Conservation (phyloP, 2,329 filamentous ascomycete genomes). For the Xylariaceae sp. region DNA sequence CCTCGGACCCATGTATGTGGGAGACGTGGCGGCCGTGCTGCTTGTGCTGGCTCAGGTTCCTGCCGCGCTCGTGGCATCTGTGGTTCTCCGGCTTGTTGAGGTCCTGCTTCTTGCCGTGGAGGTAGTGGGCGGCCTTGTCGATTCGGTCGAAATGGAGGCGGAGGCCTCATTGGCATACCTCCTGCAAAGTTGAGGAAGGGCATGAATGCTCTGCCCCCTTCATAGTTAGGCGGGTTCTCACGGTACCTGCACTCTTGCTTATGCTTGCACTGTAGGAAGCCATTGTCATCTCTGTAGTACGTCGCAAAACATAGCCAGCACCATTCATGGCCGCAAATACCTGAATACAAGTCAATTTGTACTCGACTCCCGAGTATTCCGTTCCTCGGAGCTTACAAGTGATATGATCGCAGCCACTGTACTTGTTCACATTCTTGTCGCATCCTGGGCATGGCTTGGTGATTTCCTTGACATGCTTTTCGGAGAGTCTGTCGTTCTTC, state of each 20-base stretch:
- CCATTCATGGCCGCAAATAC: conserved; percentile 34
- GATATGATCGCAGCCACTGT: conserved; percentile 35
- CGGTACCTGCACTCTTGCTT: conserved; percentile 22
- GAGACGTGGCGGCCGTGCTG: too few species aligned
- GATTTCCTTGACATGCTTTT: conserved; percentile 27
- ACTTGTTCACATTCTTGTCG: conserved; percentile 31
- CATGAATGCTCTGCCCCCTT: conserved; percentile 19
- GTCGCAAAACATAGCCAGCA: conserved; percentile 33
- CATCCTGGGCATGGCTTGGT: conserved; percentile 33
- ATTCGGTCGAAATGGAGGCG: not conserved
- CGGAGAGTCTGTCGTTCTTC: conserved; percentile 30
- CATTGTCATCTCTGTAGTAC: conserved; percentile 22
- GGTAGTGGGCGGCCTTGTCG: not conserved
- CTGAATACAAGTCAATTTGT: conserved; percentile 5
- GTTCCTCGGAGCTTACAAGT: conserved; percentile 30
- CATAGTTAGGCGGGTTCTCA: conserved; percentile 20
- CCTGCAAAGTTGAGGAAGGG: conserved; percentile 5
- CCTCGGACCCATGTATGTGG: too few species aligned
- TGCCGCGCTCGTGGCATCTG: too few species aligned
- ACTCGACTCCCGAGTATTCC: not conserved
- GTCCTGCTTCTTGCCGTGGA: not conserved
- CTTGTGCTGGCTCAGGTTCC: too few species aligned
- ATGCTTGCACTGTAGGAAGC: conserved; percentile 30
- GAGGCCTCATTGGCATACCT: not conserved
- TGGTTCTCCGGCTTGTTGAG: not conserved